Evolutionary conservation across 176 grass and related monocot species (phyloP).

Genomic region (Echinochloa phyllopogon): DNA sequence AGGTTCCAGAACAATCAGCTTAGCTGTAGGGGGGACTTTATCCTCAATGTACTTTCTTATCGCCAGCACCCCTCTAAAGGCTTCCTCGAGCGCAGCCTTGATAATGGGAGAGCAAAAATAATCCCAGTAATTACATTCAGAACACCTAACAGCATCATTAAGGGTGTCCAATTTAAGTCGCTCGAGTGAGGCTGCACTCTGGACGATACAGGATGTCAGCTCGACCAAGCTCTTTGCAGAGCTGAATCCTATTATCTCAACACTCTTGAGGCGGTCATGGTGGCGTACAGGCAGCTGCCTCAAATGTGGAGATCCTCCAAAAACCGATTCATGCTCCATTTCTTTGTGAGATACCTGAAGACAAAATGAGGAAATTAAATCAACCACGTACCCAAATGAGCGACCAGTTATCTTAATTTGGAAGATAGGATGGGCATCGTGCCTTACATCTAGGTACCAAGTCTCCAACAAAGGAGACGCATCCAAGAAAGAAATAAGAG

Average conservation of each 20-base stretch:
- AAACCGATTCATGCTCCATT: background rate
- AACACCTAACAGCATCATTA: background rate
- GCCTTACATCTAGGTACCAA: background rate
- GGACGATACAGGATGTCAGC: background rate
- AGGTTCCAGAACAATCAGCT: background rate
- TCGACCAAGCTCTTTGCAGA: background rate
- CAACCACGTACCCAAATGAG: background rate
- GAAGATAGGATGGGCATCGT: background rate
- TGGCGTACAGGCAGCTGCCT: background rate
- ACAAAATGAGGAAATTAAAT: background rate
- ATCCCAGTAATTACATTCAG: background rate
- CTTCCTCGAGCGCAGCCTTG: background rate
- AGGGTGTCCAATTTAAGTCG: background rate
- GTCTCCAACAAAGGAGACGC: background rate
- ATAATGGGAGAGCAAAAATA: background rate
- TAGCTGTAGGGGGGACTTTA: background rate
- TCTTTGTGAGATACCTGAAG: background rate
- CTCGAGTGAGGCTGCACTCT: background rate
- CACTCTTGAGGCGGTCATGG: background rate
- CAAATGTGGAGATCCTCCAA: background rate
- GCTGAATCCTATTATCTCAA: background rate
- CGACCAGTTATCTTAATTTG: background rate
- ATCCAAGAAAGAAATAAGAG: conserved; percentile 6
- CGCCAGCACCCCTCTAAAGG: background rate
- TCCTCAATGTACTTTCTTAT: conserved; percentile 7